phyloP scores from a whole-genome alignment of 805 yeast species.

The Ogataea chonburiensis region DNA sequence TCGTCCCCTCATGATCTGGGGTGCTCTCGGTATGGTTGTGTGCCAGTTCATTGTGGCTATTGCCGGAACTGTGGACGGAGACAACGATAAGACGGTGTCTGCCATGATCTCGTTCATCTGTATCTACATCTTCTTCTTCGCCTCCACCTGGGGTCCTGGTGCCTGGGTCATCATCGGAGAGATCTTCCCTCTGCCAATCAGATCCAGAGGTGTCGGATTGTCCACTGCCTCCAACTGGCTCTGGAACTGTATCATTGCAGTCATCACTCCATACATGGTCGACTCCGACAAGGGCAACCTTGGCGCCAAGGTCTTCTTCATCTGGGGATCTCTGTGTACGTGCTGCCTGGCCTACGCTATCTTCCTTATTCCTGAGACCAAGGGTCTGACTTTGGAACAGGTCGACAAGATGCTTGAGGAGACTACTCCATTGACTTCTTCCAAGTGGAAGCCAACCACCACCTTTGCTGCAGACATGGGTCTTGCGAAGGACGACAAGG shows the following conservation, averaged over 20 bases:
- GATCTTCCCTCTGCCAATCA: constrained; percentile 66
- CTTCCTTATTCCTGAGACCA: constrained; percentile 75
- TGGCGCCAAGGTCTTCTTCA: constrained; percentile 65
- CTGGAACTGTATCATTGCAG: constrained; percentile 74
- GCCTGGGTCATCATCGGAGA: constrained; percentile 68
- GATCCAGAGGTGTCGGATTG: constrained; percentile 71
- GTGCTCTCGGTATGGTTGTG: constrained; percentile 48
- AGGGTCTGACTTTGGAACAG: constrained; percentile 79
- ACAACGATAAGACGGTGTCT: constrained; percentile 28
- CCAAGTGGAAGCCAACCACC: constrained; percentile 37
- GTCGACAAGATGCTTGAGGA: constrained; percentile 52
- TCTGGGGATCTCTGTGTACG: constrained; percentile 57
- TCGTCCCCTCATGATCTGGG: constrained; percentile 46
- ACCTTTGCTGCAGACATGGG: constrained; percentile 33
- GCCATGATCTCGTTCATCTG: constrained; percentile 46
- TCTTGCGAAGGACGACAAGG: constrained; percentile 25
- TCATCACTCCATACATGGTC: constrained; percentile 70
- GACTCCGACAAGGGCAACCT: constrained; percentile 61
- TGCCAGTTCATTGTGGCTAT: constrained; percentile 61
- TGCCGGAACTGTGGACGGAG: constrained; percentile 33
- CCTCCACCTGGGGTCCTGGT: constrained; percentile 82
- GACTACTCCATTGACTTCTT: constrained; percentile 35
- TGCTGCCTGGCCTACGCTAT: constrained; percentile 61
- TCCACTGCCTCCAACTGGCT: constrained; percentile 80
- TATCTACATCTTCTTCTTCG: constrained; percentile 70